A percentile compares a stretch with the other conserved stretches of the same genome.
Conservation (phyloP, 169 alveolate species). For the Eimeria maxima region DNA sequence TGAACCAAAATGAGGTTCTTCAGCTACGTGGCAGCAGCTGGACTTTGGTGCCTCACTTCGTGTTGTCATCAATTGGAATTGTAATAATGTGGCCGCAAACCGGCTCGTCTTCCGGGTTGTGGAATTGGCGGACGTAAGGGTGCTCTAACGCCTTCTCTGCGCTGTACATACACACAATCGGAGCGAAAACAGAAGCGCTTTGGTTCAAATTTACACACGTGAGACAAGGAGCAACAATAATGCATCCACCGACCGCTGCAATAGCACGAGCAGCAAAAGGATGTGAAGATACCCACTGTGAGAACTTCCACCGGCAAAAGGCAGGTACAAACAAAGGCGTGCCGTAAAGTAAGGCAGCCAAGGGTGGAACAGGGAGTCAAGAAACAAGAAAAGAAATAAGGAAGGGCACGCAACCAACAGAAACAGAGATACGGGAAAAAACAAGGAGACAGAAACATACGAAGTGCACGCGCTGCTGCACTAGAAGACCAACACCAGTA, state of each 20-base stretch:
- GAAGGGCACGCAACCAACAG: no score
- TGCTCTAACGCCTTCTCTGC: constrained; percentile 95
- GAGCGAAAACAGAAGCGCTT: not conserved
- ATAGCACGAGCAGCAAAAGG: not conserved
- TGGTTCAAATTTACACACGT: not conserved
- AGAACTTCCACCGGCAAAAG: no score
- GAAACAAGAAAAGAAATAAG: no score
- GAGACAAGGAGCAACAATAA: not conserved
- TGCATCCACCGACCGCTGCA: not conserved
- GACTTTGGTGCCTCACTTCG: constrained; percentile 54
- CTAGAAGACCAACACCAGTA: not conserved
- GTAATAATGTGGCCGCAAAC: constrained; percentile 86
- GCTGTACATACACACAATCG: constrained; percentile 82
- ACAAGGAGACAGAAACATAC: not conserved
- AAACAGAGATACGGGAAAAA: no score
- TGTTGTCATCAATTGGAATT: constrained; percentile 87
- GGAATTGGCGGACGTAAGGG: constrained; percentile 95
- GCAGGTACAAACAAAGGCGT: no score
- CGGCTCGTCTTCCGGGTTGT: constrained; percentile 96
- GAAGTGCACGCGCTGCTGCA: not conserved
- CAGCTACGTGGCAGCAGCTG: not conserved
- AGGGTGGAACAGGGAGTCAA: no score
- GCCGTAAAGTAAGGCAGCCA: no score
- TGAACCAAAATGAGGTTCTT: no score
- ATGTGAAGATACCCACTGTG: no score